phyloP scores from a whole-genome alignment of 257 asterid species.

The Ehretia macrophylla region DNA sequence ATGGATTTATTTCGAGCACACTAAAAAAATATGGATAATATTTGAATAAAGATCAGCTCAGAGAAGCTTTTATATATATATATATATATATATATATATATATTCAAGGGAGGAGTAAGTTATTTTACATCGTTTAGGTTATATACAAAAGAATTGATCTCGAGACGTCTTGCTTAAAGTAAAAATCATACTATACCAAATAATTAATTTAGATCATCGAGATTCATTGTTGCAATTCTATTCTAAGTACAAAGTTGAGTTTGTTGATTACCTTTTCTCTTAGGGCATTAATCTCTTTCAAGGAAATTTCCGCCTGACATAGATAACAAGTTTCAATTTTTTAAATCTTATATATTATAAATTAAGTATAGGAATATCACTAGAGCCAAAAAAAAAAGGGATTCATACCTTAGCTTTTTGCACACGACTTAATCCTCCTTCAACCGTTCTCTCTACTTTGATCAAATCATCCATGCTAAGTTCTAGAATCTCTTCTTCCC shows the following conservation, averaged over 20 bases:
- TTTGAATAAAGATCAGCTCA: neutral
- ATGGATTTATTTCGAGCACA: no score
- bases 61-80: no score
- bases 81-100: no score
- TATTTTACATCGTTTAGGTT: no score
- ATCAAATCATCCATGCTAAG: slow-evolving; percentile 57
- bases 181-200: no score
- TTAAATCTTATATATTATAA: no score
- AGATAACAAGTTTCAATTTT: neutral
- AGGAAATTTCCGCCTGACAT: slow-evolving; percentile 47
- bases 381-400: neutral
- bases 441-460: slow-evolving; percentile 58
- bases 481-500: slow-evolving; percentile 70
- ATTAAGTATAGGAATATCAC: neutral
- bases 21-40: no score
- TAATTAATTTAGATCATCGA: no score
- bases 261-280: slow-evolving; percentile 50
- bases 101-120: no score
- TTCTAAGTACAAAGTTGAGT: neutral
- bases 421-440: slow-evolving; percentile 52
- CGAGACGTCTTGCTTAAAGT: no score
- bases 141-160: no score
- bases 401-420: slow-evolving; percentile 43
- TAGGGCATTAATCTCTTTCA: slow-evolving; percentile 48
- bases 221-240: neutral